Evolutionary conservation across 2,329 filamentous ascomycete genomes (phyloP), one percentile per base, ranked within the genome.

Genomic region (Aspergillus floridensis): DNA sequence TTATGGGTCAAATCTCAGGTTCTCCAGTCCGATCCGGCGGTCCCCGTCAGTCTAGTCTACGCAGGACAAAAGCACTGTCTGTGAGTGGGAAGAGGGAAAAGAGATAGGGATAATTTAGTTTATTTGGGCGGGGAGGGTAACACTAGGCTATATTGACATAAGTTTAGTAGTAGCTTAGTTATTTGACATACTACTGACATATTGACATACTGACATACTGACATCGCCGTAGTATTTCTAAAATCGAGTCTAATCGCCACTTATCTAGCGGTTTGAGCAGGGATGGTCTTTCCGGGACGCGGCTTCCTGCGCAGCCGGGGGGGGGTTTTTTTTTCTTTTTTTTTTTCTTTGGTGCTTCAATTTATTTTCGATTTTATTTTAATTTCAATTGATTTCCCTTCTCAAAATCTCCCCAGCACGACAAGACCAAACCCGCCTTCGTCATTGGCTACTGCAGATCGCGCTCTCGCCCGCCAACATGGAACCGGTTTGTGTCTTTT

Each of bases 401-500:
- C 32, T 35, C 12, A 35, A 32, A 35, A 35, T 35, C 32, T 4
- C 32, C 53, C 41, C 38, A 41, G 38, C 38, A 41, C 38, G 16
- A 41, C 38, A n/a, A 41, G 5, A 7, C 6, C 16, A 8, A 32
- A 47, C 3, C 8, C 5, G n/a, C n/a, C 44, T n/a, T 29, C 53
- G 29, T 55, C 41, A 55, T 55, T 55, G 53, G 53, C 32, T 35
- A 14, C 11, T 35, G 32, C 26, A 55, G 53, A 55, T 55, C 53
- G 24, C 53, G n/a, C 53, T 26, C 41, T 26, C 41, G 26, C 53
- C 53, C 53, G 19, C 53, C 53, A 60, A 60, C 60, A 55, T 60
- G 56, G 58, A 58, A 62, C 55, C 56, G 53, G 49, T 54, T 55
- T 57, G 31, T 57, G 49, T 59, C 32, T 53, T 48, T 58, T 47